Conservation (phyloP, 148 eudicot species). For the Rhododendron williamsianum region DNA sequence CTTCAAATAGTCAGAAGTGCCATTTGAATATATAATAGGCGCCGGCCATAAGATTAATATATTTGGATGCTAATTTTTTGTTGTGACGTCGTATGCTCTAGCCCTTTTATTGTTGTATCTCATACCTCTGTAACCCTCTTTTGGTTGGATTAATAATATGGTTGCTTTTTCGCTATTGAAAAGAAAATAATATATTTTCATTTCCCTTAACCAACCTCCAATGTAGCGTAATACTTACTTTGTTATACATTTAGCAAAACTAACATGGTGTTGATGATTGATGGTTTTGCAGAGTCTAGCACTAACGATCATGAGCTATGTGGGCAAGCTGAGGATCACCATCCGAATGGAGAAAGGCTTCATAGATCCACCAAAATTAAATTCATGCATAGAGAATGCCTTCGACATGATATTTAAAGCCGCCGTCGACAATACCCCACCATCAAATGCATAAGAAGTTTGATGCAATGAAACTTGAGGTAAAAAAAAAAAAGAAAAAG, state of each 20-base stretch:
- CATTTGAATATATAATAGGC: no score
- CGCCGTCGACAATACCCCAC: constrained; percentile 18
- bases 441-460: neutral
- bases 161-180: neutral
- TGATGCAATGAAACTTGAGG: neutral
- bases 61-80: no score
- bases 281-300: constrained; percentile 18
- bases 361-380: constrained; percentile 41
- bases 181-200: neutral
- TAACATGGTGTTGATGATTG: neutral
- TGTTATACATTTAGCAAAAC: neutral
- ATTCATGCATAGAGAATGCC: constrained; percentile 48
- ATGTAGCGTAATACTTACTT: neutral
- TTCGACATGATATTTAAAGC: constrained; percentile 40
- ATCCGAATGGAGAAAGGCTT: constrained; percentile 44
- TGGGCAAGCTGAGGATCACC: constrained; percentile 38
- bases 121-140: no score
- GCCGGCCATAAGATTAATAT: no score
- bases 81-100: no score
- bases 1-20: neutral
- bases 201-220: neutral
- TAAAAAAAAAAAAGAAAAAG: no score
- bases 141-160: no score
- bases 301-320: constrained; percentile 41
- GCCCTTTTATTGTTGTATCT: no score